Evolutionary conservation across 371 early-diverging fungal genomes (phyloP).

Genomic region (Mortierella sp.): DNA sequence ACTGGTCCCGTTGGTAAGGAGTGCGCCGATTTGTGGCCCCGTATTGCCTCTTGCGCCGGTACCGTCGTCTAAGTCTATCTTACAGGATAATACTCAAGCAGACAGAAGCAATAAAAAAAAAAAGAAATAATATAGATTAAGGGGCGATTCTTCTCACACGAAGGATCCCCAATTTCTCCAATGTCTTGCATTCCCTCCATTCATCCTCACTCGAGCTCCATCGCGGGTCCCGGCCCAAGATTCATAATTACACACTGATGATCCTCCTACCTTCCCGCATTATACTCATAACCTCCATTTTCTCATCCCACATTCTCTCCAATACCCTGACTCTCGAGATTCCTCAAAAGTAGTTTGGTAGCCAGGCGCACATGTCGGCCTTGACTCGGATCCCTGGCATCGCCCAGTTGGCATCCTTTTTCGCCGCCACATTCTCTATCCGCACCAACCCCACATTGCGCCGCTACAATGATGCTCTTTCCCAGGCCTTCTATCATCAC

Average conservation of each 20-base stretch:
- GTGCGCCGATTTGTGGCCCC: constrained; percentile 99
- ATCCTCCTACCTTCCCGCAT: not conserved
- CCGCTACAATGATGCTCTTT: constrained; percentile 43
- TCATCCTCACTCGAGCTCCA: constrained; percentile 12
- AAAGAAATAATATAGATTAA: constrained; percentile 1
- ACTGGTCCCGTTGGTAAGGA: constrained; percentile 99
- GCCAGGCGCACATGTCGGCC: constrained; percentile 26
- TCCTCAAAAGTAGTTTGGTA: not conserved
- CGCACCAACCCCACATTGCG: constrained; percentile 40
- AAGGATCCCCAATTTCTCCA: not conserved
- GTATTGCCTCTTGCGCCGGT: constrained; percentile 98
- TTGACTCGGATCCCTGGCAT: constrained; percentile 51
- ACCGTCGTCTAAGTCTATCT: constrained; percentile 79
- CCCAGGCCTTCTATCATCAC: constrained; percentile 71
- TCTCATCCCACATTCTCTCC: not conserved
- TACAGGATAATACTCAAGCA: too few species aligned
- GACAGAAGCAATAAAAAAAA: not conserved
- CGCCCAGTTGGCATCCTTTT: constrained; percentile 24
- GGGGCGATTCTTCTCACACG: not conserved
- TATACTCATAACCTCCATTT: not conserved
- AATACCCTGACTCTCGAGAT: not conserved
- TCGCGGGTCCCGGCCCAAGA: constrained; percentile 20
- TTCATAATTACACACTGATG: constrained; percentile 7
- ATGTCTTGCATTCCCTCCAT: not conserved
- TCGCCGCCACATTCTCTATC: constrained; percentile 41